Evolutionary conservation across 176 grass and related monocot species (phyloP).

Genomic region (Eleusine indica): DNA sequence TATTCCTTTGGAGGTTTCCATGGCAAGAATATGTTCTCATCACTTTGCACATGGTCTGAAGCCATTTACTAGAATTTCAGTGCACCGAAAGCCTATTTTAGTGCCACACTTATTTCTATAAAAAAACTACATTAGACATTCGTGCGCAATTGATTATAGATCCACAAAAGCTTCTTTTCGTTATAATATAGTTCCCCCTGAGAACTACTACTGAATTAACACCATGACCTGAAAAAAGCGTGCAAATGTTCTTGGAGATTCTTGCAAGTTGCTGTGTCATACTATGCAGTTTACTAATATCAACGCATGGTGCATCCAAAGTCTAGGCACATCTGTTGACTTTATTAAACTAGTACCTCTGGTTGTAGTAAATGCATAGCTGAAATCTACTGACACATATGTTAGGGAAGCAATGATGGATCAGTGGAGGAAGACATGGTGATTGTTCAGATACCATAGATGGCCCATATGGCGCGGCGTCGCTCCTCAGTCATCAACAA

Average conservation of each 20-base stretch:
- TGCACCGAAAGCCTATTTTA: not conserved
- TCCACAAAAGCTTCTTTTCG: not conserved
- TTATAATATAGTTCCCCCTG: not conserved
- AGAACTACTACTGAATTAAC: not conserved
- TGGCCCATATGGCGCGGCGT: slow-evolving; percentile 93
- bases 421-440: slow-evolving; percentile 14
- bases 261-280: not conserved
- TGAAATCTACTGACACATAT: not conserved
- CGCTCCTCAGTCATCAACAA: slow-evolving; percentile 93
- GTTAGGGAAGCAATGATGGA: not conserved
- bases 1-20: not conserved
- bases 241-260: not conserved
- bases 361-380: not conserved
- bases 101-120: not conserved
- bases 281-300: not conserved
- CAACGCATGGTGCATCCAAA: not conserved
- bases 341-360: not conserved
- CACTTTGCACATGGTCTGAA: slow-evolving; percentile 14
- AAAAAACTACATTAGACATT: not conserved
- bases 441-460: slow-evolving; percentile 64
- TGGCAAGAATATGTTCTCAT: slow-evolving; percentile 32
- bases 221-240: not conserved
- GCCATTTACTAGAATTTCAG: slow-evolving; percentile 10
- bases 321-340: not conserved
- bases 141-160: slow-evolving; percentile 24